Conservation (phyloP, 345 rosid genomes). For the Sisymbrium irio region DNA sequence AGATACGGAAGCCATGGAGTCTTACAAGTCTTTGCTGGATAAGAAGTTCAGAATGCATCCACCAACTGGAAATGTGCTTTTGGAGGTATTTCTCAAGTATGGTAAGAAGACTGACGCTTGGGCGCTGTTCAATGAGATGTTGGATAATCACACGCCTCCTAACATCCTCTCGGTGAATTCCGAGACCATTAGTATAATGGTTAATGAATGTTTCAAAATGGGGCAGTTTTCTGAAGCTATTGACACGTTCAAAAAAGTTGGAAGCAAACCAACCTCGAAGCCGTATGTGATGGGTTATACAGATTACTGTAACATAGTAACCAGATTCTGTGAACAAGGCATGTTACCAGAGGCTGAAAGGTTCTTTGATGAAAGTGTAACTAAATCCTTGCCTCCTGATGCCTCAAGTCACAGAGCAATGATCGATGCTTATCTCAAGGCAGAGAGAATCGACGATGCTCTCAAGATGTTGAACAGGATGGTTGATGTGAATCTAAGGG, state of each 20-base stretch:
- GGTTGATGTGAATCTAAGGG: slow-evolving; percentile 78
- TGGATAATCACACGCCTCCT: slow-evolving; percentile 91
- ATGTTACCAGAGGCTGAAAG: slow-evolving; percentile 75
- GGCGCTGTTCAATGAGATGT: slow-evolving; percentile 73
- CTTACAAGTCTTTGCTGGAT: slow-evolving; percentile 67
- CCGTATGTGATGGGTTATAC: slow-evolving; percentile 84
- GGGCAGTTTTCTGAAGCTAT: slow-evolving; percentile 59
- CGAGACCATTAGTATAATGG: slow-evolving; percentile 79
- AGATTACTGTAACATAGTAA: slow-evolving; percentile 72
- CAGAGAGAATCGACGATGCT: slow-evolving; percentile 71
- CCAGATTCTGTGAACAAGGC: slow-evolving; percentile 70
- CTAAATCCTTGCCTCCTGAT: slow-evolving; percentile 72
- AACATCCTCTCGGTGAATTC: slow-evolving; percentile 77
- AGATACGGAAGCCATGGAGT: slow-evolving; percentile 82
- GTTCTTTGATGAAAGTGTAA: slow-evolving; percentile 51
- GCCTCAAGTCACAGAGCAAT: slow-evolving; percentile 66
- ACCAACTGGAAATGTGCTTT: slow-evolving; percentile 72
- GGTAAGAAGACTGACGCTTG: slow-evolving; percentile 64
- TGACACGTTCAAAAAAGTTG: slow-evolving; percentile 64
- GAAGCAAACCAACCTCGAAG: slow-evolving; percentile 63
- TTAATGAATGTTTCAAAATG: slow-evolving; percentile 87
- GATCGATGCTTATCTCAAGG: slow-evolving; percentile 74
- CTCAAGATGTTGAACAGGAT: slow-evolving; percentile 53
- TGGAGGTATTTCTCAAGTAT: slow-evolving; percentile 76
- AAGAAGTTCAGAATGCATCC: slow-evolving; percentile 83